Evolutionary conservation across 352 stramenopile species (phyloP).

Genomic region (Pythium apleroticum): DNA sequence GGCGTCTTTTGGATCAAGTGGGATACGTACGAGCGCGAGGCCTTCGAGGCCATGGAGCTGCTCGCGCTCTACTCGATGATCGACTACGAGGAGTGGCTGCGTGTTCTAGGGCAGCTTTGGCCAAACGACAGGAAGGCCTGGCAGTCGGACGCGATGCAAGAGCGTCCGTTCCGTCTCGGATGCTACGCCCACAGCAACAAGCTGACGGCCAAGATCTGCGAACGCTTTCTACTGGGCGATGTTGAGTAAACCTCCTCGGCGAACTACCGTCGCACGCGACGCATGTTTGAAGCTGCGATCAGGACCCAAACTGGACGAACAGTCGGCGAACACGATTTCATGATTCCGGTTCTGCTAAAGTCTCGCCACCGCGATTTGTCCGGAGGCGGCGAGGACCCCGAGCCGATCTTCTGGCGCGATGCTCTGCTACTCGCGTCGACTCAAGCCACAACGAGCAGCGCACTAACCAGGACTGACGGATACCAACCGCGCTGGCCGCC

Average conservation of each 20-base stretch:
- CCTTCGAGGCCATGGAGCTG: background rate
- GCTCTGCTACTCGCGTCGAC: background rate
- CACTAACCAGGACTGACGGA: background rate
- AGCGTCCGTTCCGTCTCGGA: background rate
- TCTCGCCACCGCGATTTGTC: background rate
- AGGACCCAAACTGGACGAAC: no score
- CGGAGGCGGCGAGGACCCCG: background rate
- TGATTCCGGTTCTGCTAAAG: background rate
- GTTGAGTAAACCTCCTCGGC: background rate
- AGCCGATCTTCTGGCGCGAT: background rate
- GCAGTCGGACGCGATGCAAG: background rate
- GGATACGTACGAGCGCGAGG: background rate
- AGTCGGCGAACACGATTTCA: background rate
- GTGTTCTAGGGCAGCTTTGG: background rate
- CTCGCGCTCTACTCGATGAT: background rate
- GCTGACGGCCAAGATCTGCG: background rate
- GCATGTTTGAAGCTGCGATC: background rate
- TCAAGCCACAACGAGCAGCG: background rate
- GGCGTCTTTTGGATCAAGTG: background rate
- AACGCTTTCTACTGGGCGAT: background rate
- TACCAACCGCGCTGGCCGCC: background rate
- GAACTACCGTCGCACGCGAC: background rate
- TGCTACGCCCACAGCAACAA: background rate
- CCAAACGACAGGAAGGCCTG: background rate
- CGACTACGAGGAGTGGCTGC: background rate